Conservation (phyloP, 202 grass and related monocot species). For the Musa balbisiana region DNA sequence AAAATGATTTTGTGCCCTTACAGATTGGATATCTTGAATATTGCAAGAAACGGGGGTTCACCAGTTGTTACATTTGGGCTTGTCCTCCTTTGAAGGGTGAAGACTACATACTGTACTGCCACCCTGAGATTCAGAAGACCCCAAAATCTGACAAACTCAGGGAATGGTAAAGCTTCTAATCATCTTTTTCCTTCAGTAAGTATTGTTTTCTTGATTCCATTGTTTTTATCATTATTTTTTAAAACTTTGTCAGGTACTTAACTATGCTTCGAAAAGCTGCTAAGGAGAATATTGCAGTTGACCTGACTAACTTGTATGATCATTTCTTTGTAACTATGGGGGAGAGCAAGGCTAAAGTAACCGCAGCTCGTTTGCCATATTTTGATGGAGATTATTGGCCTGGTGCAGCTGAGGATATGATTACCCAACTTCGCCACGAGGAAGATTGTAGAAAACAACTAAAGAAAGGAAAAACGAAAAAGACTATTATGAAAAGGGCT, state of each 20-base stretch:
- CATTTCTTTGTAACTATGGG: conserved; percentile 67
- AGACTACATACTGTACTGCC: conserved; percentile 99
- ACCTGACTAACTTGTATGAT: conserved; percentile 86
- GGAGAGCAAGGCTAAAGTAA: conserved; percentile 86
- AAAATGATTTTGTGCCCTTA: conserved; percentile 14
- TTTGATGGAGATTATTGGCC: conserved; percentile 99
- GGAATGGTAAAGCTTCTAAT: conserved; percentile 48
- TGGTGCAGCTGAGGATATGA: conserved; percentile 98
- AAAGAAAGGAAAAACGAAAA: conserved; percentile 90
- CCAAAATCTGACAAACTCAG: conserved; percentile 94
- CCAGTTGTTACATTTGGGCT: conserved; percentile 99
- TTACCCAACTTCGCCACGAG: conserved; percentile 85
- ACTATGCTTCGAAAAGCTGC: conserved; percentile 90
- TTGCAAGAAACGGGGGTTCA: conserved; percentile 90
- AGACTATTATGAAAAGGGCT: conserved; percentile 73
- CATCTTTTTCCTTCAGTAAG: background rate
- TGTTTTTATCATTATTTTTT: conserved; percentile 4
- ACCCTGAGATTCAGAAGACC: conserved; percentile 99
- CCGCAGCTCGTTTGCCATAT: conserved; percentile 81
- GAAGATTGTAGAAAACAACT: conserved; percentile 77
- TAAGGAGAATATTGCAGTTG: conserved; percentile 82
- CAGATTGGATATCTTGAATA: conserved; percentile 99
- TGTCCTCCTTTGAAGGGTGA: conserved; percentile 92
- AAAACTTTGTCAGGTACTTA: conserved; percentile 56
- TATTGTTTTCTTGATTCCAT: background rate